These are phyloP conservation scores for Cladosporium halotolerans DNA, from an alignment of 2,329 filamentous ascomycete species.

Conservation along the genomic window DNA sequence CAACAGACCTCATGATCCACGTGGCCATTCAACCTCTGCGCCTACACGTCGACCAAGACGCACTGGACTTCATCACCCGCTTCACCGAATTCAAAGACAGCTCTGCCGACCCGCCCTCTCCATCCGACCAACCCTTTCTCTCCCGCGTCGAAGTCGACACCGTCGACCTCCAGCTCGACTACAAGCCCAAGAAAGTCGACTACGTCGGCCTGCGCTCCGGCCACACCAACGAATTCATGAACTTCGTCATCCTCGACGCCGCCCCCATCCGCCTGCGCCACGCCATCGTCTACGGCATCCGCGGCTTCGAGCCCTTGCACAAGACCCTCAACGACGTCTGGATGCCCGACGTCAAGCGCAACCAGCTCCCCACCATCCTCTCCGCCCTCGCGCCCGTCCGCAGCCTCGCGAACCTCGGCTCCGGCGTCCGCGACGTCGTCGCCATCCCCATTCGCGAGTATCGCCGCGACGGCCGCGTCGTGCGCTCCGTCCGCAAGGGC, in stretches of 20 bases:
- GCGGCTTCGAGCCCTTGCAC: slow-evolving; percentile 83
- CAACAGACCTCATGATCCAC: slow-evolving; percentile 71
- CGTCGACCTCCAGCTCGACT: slow-evolving; percentile 80
- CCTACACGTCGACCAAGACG: slow-evolving; percentile 94
- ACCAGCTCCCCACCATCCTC: slow-evolving; percentile 82
- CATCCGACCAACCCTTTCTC: slow-evolving; percentile 58
- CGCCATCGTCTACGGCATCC: slow-evolving; percentile 86
- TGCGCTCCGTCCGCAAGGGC: slow-evolving; percentile 88
- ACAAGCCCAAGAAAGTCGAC: slow-evolving; percentile 97
- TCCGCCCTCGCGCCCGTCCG: slow-evolving; percentile 86
- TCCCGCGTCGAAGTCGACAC: slow-evolving; percentile 83
- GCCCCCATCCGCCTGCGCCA: slow-evolving; percentile 80
- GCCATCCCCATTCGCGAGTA: slow-evolving; percentile 90
- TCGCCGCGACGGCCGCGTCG: slow-evolving; percentile 83
- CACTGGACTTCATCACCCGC: slow-evolving; percentile 89
- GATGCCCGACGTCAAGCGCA: slow-evolving; percentile 86
- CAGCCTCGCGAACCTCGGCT: slow-evolving; percentile 83
- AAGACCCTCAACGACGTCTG: slow-evolving; percentile 91
- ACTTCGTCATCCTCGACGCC: slow-evolving; percentile 87
- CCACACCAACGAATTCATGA: slow-evolving; percentile 97
- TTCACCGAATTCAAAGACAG: slow-evolving; percentile 98
- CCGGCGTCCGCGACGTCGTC: slow-evolving; percentile 77
- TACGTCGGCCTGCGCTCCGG: slow-evolving; percentile 89
- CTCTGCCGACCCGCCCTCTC: slow-evolving; percentile 33
- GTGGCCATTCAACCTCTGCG: slow-evolving; percentile 74